phyloP scores from a whole-genome alignment of 371 early-diverging fungal genomes.

The Circinella umbellata region DNA sequence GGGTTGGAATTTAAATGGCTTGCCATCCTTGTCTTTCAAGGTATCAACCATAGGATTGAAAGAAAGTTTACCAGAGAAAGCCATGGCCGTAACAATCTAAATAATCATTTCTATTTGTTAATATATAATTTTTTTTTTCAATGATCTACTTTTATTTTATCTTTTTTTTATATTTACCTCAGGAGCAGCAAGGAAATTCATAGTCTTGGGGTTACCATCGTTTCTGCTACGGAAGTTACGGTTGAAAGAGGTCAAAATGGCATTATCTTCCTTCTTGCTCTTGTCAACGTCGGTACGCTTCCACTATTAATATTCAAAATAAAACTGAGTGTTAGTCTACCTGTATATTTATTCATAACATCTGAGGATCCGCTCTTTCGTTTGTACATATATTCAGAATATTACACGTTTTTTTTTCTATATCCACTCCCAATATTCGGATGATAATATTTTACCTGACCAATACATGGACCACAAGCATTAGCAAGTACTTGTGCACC shows the following conservation, averaged over 20 bases:
- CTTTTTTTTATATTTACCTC: conserved; percentile 54
- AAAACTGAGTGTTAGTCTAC: too few species aligned
- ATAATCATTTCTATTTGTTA: background rate
- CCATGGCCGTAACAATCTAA: conserved; percentile 90
- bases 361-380: too few species aligned
- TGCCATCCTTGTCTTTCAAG: conserved; percentile 73
- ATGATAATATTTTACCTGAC: conserved; percentile 57
- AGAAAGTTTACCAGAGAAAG: conserved; percentile 83
- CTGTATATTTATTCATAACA: too few species aligned
- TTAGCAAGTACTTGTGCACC: conserved; percentile 91
- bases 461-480: conserved; percentile 91
- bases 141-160: background rate
- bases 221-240: conserved; percentile 97
- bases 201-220: conserved; percentile 93
- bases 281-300: conserved; percentile 79
- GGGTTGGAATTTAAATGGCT: conserved; percentile 78
- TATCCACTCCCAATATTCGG: too few species aligned
- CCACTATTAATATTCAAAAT: conserved; percentile 67
- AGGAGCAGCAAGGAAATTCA: conserved; percentile 94
- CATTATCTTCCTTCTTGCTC: conserved; percentile 71
- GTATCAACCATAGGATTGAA: conserved; percentile 94
- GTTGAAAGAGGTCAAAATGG: conserved; percentile 95
- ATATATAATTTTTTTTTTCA: background rate
- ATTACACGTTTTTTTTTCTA: too few species aligned
- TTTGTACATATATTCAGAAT: too few species aligned